A percentile compares a stretch with the other conserved stretches of the same genome.
phyloP scores from a whole-genome alignment of 2,329 filamentous ascomycete species.

The Botryosphaeria dothidea region DNA sequence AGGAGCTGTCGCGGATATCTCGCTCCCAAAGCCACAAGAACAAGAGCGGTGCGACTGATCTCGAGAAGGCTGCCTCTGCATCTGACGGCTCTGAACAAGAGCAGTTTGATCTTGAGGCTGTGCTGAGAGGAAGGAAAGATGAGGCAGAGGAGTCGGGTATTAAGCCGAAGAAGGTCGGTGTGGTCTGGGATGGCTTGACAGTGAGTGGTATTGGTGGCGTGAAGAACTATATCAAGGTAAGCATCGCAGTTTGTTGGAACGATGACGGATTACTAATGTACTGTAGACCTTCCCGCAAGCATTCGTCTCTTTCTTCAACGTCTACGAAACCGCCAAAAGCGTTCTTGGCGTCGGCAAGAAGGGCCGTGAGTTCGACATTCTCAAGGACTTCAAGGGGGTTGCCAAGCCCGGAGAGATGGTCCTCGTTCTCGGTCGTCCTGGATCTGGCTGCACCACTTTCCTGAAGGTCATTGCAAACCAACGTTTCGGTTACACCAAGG shows the following conservation, averaged over 20 bases:
- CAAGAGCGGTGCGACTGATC: slow-evolving; percentile 43
- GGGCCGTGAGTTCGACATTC: slow-evolving; percentile 69
- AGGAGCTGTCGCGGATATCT: slow-evolving; percentile 44
- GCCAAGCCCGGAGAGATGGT: slow-evolving; percentile 79
- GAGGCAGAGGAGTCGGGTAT: slow-evolving; percentile 78
- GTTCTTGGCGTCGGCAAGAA: slow-evolving; percentile 68
- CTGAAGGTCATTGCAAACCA: slow-evolving; percentile 57
- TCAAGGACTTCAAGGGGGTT: slow-evolving; percentile 67
- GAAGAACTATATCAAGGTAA: slow-evolving; percentile 63
- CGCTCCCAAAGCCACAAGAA: slow-evolving; percentile 48
- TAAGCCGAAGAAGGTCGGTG: slow-evolving; percentile 69
- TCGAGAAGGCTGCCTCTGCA: slow-evolving; percentile 56
- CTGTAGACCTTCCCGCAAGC: slow-evolving; percentile 72
- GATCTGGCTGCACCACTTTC: slow-evolving; percentile 58
- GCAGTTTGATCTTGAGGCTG: slow-evolving; percentile 72
- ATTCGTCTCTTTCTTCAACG: slow-evolving; percentile 74
- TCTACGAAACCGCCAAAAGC: slow-evolving; percentile 64
- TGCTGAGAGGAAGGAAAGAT: slow-evolving; percentile 69
- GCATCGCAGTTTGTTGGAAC: neutral
- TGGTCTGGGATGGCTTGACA: slow-evolving; percentile 75
- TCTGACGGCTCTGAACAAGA: slow-evolving; percentile 39
- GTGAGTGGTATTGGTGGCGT: slow-evolving; percentile 74
- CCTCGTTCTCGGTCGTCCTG: slow-evolving; percentile 76
- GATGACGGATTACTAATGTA: neutral
- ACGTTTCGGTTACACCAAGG: slow-evolving; percentile 59